These are phyloP conservation scores for Gracilaria domingensis DNA, from an alignment of 23 red algal genomes.

Conservation along the genomic window DNA sequence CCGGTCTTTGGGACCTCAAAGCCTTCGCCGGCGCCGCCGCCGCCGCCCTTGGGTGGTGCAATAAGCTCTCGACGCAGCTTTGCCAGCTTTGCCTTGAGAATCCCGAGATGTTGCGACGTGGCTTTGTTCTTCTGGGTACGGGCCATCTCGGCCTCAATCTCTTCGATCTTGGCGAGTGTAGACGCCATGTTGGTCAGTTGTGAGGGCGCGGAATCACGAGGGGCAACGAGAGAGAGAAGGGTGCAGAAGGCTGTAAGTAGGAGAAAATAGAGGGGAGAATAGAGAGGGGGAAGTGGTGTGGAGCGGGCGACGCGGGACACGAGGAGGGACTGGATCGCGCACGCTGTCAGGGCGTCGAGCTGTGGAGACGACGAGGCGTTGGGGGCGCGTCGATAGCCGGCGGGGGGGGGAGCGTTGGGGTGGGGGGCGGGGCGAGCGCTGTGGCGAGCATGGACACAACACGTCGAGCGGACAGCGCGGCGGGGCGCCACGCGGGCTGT, in stretches of 20 bases:
- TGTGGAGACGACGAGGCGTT: no score
- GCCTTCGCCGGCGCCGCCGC: conserved; percentile 86
- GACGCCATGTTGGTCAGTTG: conserved; percentile 38
- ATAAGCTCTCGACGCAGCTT: conserved; percentile 94
- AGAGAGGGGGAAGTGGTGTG: neutral
- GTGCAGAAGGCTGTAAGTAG: neutral
- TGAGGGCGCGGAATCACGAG: neutral
- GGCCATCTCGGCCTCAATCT: conserved; percentile 96
- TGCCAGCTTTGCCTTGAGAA: conserved; percentile 98
- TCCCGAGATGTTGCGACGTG: conserved; percentile 87
- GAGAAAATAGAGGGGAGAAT: neutral
- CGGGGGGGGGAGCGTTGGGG: no score
- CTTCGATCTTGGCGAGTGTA: conserved; percentile 85
- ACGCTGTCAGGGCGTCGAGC: no score
- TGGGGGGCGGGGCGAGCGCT: no score
- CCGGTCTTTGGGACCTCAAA: conserved; percentile 98
- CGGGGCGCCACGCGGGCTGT: neutral
- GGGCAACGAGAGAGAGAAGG: neutral
- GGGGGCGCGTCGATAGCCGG: no score
- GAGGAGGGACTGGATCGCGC: no score
- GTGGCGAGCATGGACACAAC: neutral
- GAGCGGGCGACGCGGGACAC: neutral
- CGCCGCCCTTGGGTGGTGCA: conserved; percentile 72
- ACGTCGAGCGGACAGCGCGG: neutral
- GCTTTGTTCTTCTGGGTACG: conserved; percentile 99